Base-by-base conservation (phyloP, 345 rosid species). In the Punica granatum region DNA sequence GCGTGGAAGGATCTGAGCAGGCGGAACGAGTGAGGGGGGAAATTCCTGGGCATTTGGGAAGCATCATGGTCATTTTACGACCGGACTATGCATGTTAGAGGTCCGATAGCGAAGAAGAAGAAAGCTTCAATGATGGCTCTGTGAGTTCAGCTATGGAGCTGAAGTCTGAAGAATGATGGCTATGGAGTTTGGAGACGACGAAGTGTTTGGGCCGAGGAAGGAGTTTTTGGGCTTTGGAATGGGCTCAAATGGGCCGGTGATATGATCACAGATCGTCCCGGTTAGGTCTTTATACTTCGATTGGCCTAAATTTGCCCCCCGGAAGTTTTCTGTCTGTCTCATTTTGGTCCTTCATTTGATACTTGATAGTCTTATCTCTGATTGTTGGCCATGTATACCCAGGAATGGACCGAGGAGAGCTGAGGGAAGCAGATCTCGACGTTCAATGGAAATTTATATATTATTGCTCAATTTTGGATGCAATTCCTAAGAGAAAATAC, bases 41-140 rank as follows among this genome's bases (percentile, higher is more conserved):
- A 78, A 66, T 8, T 62, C 61, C 82, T 69, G 63, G 78, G 75
- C 89, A 90, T 85, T 67, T 77, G 54, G 62, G 61, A 15, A 18
- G 39, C 59, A 8, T 63, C 67, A 48, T 36, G 51, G 42, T 63
- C 60, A 49, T 49, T 36, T 21, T 18, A 15, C 28, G 64, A 68
- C 43, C 16, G 23, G 37, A 53, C 0, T 15, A 7, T 1, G 67
- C 73, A 70, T 70, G 58, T 36, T 43, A 44, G 16, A 51, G 33
- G 18, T 34, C 31, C 42, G 16, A 18, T 14, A n/a, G 41, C 16
- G 68, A 5, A 21, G 41, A 44, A 2, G 59, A 44, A 37, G 56
- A 31, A 23, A 46, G 46, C 69, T 31, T 18, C 54, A 26, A 53
- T 53, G 64, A 26, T 34, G 3, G 63, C 62, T 53, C 32, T 39